A percentile compares a stretch with the other conserved stretches of the same genome.
Evolutionary conservation across 192 early-diverging fungal genomes (phyloP).

Genomic region (Backusella luteola): DNA sequence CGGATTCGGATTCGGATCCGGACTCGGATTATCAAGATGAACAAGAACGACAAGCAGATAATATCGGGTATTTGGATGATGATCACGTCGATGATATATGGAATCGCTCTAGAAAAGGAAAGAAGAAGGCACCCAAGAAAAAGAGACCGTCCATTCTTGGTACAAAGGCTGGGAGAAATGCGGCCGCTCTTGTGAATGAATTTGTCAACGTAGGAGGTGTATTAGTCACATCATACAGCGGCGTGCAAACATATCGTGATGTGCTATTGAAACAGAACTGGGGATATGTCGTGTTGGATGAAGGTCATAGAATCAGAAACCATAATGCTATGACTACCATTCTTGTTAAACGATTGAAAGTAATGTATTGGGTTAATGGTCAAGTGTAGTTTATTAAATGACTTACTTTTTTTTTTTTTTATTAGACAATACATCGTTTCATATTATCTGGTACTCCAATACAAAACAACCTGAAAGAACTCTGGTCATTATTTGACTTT

Average conservation of each 20-base stretch:
- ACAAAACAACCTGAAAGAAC: slow-evolving; percentile 77
- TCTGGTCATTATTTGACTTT: slow-evolving; percentile 84
- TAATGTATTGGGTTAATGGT: slow-evolving; percentile 3
- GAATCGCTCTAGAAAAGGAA: not conserved
- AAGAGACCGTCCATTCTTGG: slow-evolving; percentile 9
- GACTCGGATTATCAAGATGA: not conserved
- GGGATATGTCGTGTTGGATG: slow-evolving; percentile 90
- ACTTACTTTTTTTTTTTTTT: not conserved
- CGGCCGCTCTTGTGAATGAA: slow-evolving; percentile 45
- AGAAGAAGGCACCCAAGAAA: slow-evolving; percentile 9
- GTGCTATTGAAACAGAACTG: slow-evolving; percentile 71
- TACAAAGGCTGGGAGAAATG: slow-evolving; percentile 38
- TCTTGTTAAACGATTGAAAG: slow-evolving; percentile 64
- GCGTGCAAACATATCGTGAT: slow-evolving; percentile 70
- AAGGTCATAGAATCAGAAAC: slow-evolving; percentile 96
- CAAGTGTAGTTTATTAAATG: too few relatives aligned
- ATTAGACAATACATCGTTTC: slow-evolving; percentile 65
- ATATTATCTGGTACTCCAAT: slow-evolving; percentile 81
- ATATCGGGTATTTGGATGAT: slow-evolving; percentile 21
- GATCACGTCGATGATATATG: slow-evolving; percentile 21
- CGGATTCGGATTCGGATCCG: slow-evolving; percentile 12
- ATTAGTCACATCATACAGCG: slow-evolving; percentile 85
- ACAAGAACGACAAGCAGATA: not conserved
- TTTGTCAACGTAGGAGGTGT: slow-evolving; percentile 65
- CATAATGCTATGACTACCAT: slow-evolving; percentile 87